A percentile compares a stretch with the other conserved stretches of the same genome.
phyloP scores from a whole-genome alignment of 441 rosid species.

The Codiaeum variegatum region DNA sequence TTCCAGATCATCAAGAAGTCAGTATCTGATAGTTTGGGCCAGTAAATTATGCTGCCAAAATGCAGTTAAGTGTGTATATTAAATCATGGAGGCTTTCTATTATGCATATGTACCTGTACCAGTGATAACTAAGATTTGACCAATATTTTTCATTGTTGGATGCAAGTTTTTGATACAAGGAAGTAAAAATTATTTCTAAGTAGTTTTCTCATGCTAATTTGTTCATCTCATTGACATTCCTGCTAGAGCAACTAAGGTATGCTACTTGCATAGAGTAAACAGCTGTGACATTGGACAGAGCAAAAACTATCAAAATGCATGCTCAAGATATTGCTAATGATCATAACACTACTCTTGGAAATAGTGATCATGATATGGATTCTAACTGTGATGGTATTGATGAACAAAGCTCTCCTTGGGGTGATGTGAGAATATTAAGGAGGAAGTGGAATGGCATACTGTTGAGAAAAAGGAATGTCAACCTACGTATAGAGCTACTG shows the following conservation, averaged over 20 bases:
- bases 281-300: no score
- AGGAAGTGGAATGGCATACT: no score
- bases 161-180: background rate
- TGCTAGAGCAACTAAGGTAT: background rate
- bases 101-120: background rate
- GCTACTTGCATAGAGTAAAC: no score
- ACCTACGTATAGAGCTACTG: no score
- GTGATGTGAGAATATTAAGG: no score
- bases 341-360: no score
- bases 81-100: background rate
- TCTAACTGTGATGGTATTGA: no score
- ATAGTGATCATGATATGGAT: no score
- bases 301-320: no score
- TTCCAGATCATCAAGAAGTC: conserved; percentile 55
- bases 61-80: conserved; percentile 10
- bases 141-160: background rate
- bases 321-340: no score
- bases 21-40: conserved; percentile 54
- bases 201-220: background rate
- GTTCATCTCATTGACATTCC: background rate
- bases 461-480: no score
- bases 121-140: background rate
- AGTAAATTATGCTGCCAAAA: conserved; percentile 32
- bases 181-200: background rate
- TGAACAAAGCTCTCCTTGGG: no score